phyloP scores from a whole-genome alignment of 768 basidiomycete genomes.

The Xanthoconium purpureum region DNA sequence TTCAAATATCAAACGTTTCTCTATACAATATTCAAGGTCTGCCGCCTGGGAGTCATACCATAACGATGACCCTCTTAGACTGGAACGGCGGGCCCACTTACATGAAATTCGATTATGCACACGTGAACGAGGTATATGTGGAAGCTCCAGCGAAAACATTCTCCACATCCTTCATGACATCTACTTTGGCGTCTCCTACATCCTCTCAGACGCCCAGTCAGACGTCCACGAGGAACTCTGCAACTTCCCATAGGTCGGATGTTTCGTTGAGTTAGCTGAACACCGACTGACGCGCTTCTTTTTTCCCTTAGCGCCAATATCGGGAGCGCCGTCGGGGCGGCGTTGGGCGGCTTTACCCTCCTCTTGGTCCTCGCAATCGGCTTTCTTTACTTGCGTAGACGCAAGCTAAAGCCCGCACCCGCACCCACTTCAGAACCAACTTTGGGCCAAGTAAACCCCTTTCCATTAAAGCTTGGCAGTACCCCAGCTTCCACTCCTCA shows the following conservation, averaged over 20 bases:
- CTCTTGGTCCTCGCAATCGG: background rate
- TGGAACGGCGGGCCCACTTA: slow-evolving; percentile 1
- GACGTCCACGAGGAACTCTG: background rate
- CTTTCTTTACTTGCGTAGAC: slow-evolving; percentile 8
- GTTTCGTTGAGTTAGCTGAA: background rate
- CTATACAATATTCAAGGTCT: slow-evolving; percentile 19
- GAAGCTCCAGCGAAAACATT: slow-evolving; percentile 3
- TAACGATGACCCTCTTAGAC: slow-evolving; percentile 20
- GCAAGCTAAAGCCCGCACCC: background rate
- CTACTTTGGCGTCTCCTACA: background rate
- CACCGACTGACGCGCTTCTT: slow-evolving; percentile 1
- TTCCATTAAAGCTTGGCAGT: background rate
- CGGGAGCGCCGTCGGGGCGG: background rate
- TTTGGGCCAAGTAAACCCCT: slow-evolving; percentile 1
- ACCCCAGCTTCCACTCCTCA: background rate
- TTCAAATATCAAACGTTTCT: slow-evolving; percentile 22
- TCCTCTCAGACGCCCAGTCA: slow-evolving; percentile 1
- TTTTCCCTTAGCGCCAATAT: slow-evolving; percentile 9
- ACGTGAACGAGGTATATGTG: slow-evolving; percentile 21
- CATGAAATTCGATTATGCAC: slow-evolving; percentile 30
- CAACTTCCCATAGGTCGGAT: slow-evolving; percentile 8
- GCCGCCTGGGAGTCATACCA: slow-evolving; percentile 12
- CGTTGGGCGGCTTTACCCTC: slow-evolving; percentile 4
- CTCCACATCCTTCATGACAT: background rate
- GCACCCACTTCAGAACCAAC: background rate